Evolutionary conservation across 2,329 filamentous ascomycete genomes (phyloP), one percentile per base, ranked within the genome.

Genomic region (Myriosclerotinia duriaeana): DNA sequence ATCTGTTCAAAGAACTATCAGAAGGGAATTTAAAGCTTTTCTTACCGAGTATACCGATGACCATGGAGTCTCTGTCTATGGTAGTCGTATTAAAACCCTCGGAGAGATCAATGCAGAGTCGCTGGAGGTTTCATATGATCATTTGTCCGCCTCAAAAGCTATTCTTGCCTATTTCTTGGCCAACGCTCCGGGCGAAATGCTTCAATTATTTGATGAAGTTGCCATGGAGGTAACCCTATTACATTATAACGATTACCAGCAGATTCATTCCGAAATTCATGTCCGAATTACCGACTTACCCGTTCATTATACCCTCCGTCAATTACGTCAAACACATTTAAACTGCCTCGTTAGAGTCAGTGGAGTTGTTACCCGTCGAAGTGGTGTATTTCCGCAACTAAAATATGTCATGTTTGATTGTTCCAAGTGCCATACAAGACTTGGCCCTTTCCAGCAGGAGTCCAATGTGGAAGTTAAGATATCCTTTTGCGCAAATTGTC

Each of bases 391-490:
- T 78, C 95, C 95, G 3, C 95, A 99, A 80, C 83, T 99, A 69
- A 98, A 98, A 78, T 97, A 98, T 78, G 92, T 99, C 80, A 97
- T 97, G 80, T 98, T 99, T 76, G 92, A 97, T 80, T 99, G 95
- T 80, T 87, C 84, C 67, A 99, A 97, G 80, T 99, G 95, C 75
- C 91, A 92, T 69, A 86, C 91, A 55, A 97, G 93, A 0, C 85
- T 99, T 3, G 95, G 95, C 1, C 95, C 95, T 22, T 99, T 97
- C 82, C 94, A 97, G 76, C 95, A 99, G 75, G 95, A 99, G 80
- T 95, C 94, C 53, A 96, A 95, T 69, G 89, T 93, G 53, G 95
- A 99, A 78, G 93, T 99, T 76, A 97, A 94, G 80, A 92, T 99
- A 73, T 92, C 91, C 0, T 99, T 91, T 82, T 99, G 95, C 77